These are phyloP conservation scores for Dictyostelium firmibasis DNA, from an alignment of 78 protist species.

Conservation along the genomic window DNA sequence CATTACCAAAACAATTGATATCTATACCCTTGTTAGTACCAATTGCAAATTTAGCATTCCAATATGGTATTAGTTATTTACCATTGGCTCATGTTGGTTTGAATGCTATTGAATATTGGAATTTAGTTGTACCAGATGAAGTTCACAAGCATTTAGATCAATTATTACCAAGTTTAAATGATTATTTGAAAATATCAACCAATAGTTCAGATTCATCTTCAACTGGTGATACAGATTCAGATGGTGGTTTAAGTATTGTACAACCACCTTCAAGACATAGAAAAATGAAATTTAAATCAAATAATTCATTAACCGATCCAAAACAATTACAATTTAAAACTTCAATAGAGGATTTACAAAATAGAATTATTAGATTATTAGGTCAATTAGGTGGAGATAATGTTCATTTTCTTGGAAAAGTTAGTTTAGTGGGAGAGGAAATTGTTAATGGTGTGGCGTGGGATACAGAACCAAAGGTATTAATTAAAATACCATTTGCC, in stretches of 20 bases:
- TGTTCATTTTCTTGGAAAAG: constrained; percentile 24
- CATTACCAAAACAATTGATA: constrained; percentile 70
- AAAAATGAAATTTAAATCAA: not conserved
- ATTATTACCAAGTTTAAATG: constrained; percentile 65
- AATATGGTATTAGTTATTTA: constrained; percentile 78
- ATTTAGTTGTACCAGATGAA: constrained; percentile 16
- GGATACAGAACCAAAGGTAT: constrained; percentile 56
- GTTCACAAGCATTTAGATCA: constrained; percentile 13
- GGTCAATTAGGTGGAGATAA: constrained; percentile 82
- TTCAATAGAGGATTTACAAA: constrained; percentile 64
- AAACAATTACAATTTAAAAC: constrained; percentile 19
- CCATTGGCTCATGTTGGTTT: constrained; percentile 80
- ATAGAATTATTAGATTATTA: constrained; percentile 65
- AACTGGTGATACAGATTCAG: not conserved
- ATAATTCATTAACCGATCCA: not conserved
- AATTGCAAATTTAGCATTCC: constrained; percentile 37
- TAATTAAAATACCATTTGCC: constrained; percentile 57
- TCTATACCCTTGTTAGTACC: constrained; percentile 20
- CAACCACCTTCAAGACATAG: not conserved
- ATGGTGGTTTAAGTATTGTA: not conserved
- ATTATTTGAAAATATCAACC: constrained; percentile 51
- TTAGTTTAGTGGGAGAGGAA: not conserved
- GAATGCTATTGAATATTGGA: constrained; percentile 76
- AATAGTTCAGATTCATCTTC: not conserved
- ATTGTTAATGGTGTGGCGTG: constrained; percentile 74